A percentile compares a stretch with the other conserved stretches of the same genome.
These are phyloP conservation scores for Cyberlindnera euphorbiae DNA, from an alignment of 805 yeast genomes.

Conservation along the genomic window DNA sequence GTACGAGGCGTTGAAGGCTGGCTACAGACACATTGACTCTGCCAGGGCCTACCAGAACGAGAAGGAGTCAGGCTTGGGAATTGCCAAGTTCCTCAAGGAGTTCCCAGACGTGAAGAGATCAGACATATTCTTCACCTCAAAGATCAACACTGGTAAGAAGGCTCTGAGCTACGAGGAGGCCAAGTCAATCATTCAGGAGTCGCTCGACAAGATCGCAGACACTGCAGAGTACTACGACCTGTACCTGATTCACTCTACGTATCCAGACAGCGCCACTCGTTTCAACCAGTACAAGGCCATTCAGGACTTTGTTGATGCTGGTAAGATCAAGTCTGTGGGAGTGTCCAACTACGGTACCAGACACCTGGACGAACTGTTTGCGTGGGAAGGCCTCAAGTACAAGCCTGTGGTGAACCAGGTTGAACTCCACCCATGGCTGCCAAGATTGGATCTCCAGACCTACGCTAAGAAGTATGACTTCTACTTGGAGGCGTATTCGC, in stretches of 20 bases:
- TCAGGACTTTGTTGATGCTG: conserved; percentile 64
- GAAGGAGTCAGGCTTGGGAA: conserved; percentile 19
- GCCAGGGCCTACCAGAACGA: conserved; percentile 21
- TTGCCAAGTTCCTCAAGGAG: conserved; percentile 20
- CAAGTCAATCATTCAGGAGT: conserved; percentile 40
- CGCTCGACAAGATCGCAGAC: conserved; percentile 45
- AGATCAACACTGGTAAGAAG: conserved; percentile 14
- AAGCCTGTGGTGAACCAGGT: conserved; percentile 76
- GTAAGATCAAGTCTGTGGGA: conserved; percentile 63
- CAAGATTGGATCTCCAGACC: conserved; percentile 22
- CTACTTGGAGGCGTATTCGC: conserved; percentile 22
- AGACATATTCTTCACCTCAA: conserved; percentile 24
- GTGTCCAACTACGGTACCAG: conserved; percentile 70
- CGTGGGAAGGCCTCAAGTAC: conserved; percentile 49
- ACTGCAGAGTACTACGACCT: conserved; percentile 62
- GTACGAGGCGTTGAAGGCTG: conserved; percentile 21
- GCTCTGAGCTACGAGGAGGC: conserved; percentile 11
- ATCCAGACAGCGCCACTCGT: conserved; percentile 41
- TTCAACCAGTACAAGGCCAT: conserved; percentile 66
- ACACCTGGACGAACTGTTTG: conserved; percentile 58
- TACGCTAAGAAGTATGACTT: conserved; percentile 19
- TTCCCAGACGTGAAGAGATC: conserved; percentile 18
- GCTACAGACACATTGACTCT: conserved; percentile 25
- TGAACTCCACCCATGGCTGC: conserved; percentile 26
- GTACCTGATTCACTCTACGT: conserved; percentile 63